Base-by-base conservation (phyloP, 345 rosid species). In the Eucalyptus shirleyi region DNA sequence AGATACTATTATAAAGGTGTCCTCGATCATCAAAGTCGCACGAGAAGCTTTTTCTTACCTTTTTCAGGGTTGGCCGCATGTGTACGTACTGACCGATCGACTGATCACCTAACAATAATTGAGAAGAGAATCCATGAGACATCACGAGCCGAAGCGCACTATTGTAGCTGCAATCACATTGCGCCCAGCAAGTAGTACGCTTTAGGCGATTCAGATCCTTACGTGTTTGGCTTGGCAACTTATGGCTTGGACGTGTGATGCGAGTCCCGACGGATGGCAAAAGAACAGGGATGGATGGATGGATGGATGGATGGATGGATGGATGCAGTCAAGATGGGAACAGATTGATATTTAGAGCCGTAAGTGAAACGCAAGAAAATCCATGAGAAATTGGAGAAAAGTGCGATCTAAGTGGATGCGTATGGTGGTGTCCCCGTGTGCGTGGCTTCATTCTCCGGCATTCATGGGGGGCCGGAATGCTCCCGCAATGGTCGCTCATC, bases 351-450 rank as follows among this genome's bases (percentile, higher is more conserved):
- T 37, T 23, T 37, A 87, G 65, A 86, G 28, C 34, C 16, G 44
- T 53, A 55, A 19, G 55, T 7, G 8, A 26, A 86, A 86, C 87
- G 37, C 50, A 24, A 45, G 62, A 55, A 86, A 86, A 86, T 34
- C 87, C 60, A 24, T 21, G 65, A 47, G 65, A 86, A 21, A 55
- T 86, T 86, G 87, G 72, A 59, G 80, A 40, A 50, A 77, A 51
- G 42, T 69, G 86, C 59, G 62, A 69, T 69, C 44, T 17, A 14
- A 32, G 53, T 65, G 28, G 49, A 30, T 32, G 45, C 65, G 34
- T 53, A 55, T 69, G 91, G 59, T 56, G 83, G 8, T 89, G 92
- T 88, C 91, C 92, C 89, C 93, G 91, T 89, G 93, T 85, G 90
- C 89, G 87, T 88, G 91, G 91, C 91, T 89, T 89, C 90, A 69